Base-by-base conservation (phyloP, 225 moss, liverwort and hornwort species). In the Pleurozium schreberi region DNA sequence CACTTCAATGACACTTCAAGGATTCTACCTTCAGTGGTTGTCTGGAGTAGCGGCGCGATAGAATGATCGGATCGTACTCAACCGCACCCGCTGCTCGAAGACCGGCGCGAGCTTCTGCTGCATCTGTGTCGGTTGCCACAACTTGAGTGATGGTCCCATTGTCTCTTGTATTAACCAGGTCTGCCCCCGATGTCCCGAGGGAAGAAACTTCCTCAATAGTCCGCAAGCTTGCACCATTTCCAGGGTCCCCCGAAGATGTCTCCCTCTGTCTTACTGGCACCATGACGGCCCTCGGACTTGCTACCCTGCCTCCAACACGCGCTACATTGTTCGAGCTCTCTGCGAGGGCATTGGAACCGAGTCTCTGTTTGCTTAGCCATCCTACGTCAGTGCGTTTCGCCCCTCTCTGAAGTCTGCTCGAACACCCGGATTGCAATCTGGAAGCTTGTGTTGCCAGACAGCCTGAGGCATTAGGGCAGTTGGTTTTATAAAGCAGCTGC, bases 21-120 rank as follows among this genome's bases (percentile, higher is more conserved):
- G 63, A 79, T 81, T 90, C 75, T 91, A 94, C 94, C 94, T 94
- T 93, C 58, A 94, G 91, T 74, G 94, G 94, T 75, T 84, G 91
- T 20, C 91, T 31, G 50, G 89, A 82, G 69, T 64, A 94, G 60
- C 91, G 89, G 77, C 93, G 92, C 34, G 92, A 92, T 45, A 94
- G 84, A 83, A 85, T 49, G 66, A 75, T 71, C 28, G 94, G 88
- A 86, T 94, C 92, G 64, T 94, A 94, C 85, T 91, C 92, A 71
- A 87, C 33, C 60, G 63, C 92, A 45, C 82, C 88, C 52, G 62
- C 85, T 75, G 90, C 94, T 89, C 94, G 91, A 78, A 92, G 88
- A 81, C 91, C 66, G 47, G 94, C 94, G 26, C 94, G 93, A 30
- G 87, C 86, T 83, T 94, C 94, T 62, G 94, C 94, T 75, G 89